Conservation (phyloP, 163 green algal genomes). For the Scenedesmus sp. region DNA sequence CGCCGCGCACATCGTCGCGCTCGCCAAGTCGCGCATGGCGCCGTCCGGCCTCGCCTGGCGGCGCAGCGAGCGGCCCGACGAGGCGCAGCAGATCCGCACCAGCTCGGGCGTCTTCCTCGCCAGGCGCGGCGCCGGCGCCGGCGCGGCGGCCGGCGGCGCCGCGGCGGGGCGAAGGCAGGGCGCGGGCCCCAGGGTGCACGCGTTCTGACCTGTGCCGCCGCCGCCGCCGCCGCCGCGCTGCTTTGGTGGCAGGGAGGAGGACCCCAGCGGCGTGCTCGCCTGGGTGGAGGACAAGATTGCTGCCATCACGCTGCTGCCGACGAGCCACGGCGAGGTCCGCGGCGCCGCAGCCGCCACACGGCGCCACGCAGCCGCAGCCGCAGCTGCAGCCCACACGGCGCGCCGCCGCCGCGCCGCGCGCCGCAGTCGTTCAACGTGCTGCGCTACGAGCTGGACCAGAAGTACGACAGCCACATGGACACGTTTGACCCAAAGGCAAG, state of each 20-base stretch:
- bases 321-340: constrained; percentile 61
- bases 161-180: too few species aligned
- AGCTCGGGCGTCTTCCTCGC: constrained; percentile 62
- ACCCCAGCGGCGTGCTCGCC: constrained; percentile 51
- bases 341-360: neutral
- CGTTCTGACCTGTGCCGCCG: too few species aligned
- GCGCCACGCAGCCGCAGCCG: neutral
- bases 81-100: constrained; percentile 60
- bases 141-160: neutral
- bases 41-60: constrained; percentile 56
- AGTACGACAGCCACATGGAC: constrained; percentile 67
- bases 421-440: constrained; percentile 69
- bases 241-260: constrained; percentile 35
- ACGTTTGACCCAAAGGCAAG: constrained; percentile 51
- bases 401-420: neutral
- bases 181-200: too few species aligned
- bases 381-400: too few species aligned
- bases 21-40: constrained; percentile 47
- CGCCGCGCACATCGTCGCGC: constrained; percentile 49
- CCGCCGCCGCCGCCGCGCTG: too few species aligned
- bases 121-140: neutral
- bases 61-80: constrained; percentile 44
- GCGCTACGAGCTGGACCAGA: constrained; percentile 56
- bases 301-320: constrained; percentile 53
- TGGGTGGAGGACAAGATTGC: constrained; percentile 69